Percentiles rank a stretch among this genome's conserved stretches.
phyloP scores from a whole-genome alignment of 2,329 filamentous ascomycete species.

The Beauveria asiatica region DNA sequence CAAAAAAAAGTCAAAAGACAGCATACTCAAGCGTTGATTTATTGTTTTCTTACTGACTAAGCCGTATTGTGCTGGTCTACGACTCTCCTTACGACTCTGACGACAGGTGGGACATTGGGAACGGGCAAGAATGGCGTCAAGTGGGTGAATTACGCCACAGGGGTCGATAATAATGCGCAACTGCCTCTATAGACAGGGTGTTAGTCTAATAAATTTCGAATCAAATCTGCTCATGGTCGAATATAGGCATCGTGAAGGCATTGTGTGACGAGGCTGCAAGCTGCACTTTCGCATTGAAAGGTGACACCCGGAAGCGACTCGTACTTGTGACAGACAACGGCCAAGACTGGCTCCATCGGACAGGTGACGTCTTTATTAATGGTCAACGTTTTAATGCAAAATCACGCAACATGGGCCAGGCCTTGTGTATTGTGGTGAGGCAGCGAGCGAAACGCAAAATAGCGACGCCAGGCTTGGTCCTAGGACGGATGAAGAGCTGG shows the following conservation, averaged over 20 bases:
- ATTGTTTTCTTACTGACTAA: neutral
- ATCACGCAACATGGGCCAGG: neutral
- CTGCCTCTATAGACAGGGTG: neutral
- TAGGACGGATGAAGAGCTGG: neutral
- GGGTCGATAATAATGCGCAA: neutral
- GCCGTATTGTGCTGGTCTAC: neutral
- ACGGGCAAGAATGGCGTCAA: neutral
- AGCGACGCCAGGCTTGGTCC: neutral
- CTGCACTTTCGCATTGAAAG: neutral
- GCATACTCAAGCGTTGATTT: neutral
- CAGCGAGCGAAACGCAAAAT: neutral
- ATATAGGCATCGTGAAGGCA: neutral
- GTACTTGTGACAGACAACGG: neutral
- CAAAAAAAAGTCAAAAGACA: neutral
- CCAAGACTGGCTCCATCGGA: neutral
- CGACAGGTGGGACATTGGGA: neutral
- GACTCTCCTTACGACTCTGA: constrained; percentile 15
- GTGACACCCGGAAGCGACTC: neutral
- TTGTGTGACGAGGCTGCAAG: neutral
- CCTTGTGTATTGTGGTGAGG: neutral
- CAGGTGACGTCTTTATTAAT: neutral
- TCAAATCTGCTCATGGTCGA: neutral
- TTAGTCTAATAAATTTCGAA: too few relatives aligned
- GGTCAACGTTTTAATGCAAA: neutral
- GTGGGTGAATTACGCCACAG: neutral